phyloP scores from a whole-genome alignment of 768 basidiomycete genomes.

The Suillus spraguei region DNA sequence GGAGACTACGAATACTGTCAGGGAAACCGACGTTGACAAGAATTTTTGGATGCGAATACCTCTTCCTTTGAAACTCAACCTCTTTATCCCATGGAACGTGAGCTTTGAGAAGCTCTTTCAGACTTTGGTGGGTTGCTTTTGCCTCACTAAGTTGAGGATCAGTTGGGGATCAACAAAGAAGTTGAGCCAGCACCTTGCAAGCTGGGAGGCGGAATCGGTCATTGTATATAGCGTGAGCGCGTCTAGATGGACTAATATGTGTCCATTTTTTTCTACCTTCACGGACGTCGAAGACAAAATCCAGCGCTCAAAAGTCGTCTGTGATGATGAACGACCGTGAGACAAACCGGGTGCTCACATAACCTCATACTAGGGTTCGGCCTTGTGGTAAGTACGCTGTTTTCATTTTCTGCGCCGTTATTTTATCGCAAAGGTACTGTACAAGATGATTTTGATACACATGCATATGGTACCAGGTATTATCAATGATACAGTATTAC shows the following conservation, averaged over 20 bases:
- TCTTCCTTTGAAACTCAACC: constrained; percentile 84
- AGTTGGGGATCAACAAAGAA: constrained; percentile 10
- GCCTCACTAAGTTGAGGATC: constrained; percentile 61
- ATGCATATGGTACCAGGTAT: not conserved
- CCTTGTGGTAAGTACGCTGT: too few relatives aligned
- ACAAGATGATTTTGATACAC: not conserved
- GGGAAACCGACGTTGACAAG: constrained; percentile 12
- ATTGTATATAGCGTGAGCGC: constrained; percentile 26
- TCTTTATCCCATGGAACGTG: constrained; percentile 84
- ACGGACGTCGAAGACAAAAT: constrained; percentile 10
- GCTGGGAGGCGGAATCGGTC: constrained; percentile 42
- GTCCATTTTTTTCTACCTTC: constrained; percentile 25
- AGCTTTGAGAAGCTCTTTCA: constrained; percentile 76
- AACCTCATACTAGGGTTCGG: too few relatives aligned
- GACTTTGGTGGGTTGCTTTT: constrained; percentile 67
- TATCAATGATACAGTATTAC: not conserved
- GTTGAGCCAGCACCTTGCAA: constrained; percentile 34
- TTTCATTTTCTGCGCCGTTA: too few relatives aligned
- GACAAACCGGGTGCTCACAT: constrained; percentile 6
- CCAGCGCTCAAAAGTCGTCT: constrained; percentile 7
- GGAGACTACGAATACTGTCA: constrained; percentile 49
- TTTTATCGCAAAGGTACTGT: not conserved
- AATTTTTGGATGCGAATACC: constrained; percentile 52
- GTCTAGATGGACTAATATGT: constrained; percentile 17
- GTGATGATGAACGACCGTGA: constrained; percentile 7